A percentile compares a stretch with the other conserved stretches of the same genome.
These are phyloP conservation scores for Lablab purpureus DNA, from an alignment of 306 rosid genomes.

Conservation along the genomic window DNA sequence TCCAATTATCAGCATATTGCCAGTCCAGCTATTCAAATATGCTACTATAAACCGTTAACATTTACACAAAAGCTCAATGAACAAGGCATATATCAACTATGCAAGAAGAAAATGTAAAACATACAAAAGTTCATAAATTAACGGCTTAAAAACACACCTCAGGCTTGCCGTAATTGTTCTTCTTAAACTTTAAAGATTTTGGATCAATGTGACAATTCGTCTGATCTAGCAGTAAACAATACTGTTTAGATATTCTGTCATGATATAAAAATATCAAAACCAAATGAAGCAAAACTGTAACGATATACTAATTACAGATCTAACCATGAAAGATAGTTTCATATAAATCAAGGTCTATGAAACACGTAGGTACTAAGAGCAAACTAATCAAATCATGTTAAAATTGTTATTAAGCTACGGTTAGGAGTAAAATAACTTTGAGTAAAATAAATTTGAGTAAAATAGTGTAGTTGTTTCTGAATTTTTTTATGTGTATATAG, in stretches of 20 bases:
- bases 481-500: neutral
- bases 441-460: too few relatives aligned
- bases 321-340: constrained; percentile 15
- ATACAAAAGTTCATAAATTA: constrained; percentile 22
- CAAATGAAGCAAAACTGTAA: constrained; percentile 33
- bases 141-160: constrained; percentile 66
- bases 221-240: constrained; percentile 71
- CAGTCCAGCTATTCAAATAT: constrained; percentile 66
- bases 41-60: constrained; percentile 39
- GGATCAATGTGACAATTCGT: constrained; percentile 65
- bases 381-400: constrained; percentile 25
- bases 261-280: constrained; percentile 26
- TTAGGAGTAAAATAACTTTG: constrained; percentile 3
- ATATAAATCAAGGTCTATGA: constrained; percentile 26
- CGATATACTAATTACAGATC: neutral
- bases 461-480: constrained; percentile 23
- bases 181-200: constrained; percentile 70
- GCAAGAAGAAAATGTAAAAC: constrained; percentile 18
- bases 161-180: constrained; percentile 83
- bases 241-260: constrained; percentile 49
- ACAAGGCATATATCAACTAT: constrained; percentile 28
- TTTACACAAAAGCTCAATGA: neutral
- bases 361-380: constrained; percentile 14
- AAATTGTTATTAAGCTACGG: constrained; percentile 13
- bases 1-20: constrained; percentile 63